Conservation (phyloP, 192 early-diverging fungal genomes). For the Coemansia sp. region DNA sequence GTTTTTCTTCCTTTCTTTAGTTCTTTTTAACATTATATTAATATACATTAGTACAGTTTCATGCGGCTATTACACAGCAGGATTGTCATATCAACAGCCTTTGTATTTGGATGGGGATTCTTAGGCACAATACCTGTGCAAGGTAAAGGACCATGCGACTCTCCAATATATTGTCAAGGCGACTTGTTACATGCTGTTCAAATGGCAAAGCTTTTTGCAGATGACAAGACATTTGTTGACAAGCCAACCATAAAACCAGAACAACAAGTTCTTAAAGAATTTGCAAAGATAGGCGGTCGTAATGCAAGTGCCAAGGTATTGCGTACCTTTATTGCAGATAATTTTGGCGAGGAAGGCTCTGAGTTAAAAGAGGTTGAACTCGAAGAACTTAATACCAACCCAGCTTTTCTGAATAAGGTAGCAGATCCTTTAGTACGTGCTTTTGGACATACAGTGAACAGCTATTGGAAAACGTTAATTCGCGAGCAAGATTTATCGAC, state of each 20-base stretch:
- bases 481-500: slow-evolving; percentile 54
- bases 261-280: slow-evolving; percentile 54
- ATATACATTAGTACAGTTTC: slow-evolving; percentile 1
- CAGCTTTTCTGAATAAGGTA: slow-evolving; percentile 54
- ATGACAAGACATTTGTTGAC: slow-evolving; percentile 77
- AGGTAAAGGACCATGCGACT: slow-evolving; percentile 50
- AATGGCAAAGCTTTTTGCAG: slow-evolving; percentile 58
- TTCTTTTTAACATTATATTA: too few relatives aligned
- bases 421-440: slow-evolving; percentile 48
- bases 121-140: too few relatives aligned
- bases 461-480: slow-evolving; percentile 63
- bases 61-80: too few relatives aligned
- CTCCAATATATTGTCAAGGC: slow-evolving; percentile 69
- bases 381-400: slow-evolving; percentile 31
- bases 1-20: too few relatives aligned
- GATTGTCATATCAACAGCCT: too few relatives aligned
- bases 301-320: slow-evolving; percentile 40
- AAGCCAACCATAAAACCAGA: slow-evolving; percentile 64
- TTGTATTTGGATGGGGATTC: too few relatives aligned
- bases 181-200: slow-evolving; percentile 63
- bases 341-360: slow-evolving; percentile 58
- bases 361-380: slow-evolving; percentile 54
- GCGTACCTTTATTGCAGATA: slow-evolving; percentile 54
- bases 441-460: slow-evolving; percentile 54
- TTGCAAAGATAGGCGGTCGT: slow-evolving; percentile 47